phyloP scores from a whole-genome alignment of 2,329 filamentous ascomycete species.

The Arthrobotrys pseudoclavata region DNA sequence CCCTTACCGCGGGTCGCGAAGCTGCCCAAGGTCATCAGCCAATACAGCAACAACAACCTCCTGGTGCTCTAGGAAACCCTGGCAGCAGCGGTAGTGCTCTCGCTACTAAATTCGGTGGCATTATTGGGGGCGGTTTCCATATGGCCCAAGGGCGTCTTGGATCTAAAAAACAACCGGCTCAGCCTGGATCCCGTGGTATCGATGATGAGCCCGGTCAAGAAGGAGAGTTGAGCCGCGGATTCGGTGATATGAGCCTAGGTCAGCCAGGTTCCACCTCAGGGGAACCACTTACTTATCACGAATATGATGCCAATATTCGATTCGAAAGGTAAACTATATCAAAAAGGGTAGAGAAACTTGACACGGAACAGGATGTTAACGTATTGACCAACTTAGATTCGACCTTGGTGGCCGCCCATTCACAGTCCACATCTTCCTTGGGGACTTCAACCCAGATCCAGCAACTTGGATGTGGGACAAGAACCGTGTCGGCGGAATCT shows the following conservation, averaged over 20 bases:
- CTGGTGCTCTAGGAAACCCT: constrained; percentile 1
- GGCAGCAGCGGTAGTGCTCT: constrained; percentile 32
- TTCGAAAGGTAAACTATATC: constrained; percentile 64
- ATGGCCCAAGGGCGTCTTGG: constrained; percentile 48
- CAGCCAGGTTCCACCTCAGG: background rate
- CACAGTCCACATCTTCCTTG: constrained; percentile 66
- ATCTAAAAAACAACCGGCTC: constrained; percentile 28
- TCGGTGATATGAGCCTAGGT: constrained; percentile 42
- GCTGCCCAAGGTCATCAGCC: constrained; percentile 41
- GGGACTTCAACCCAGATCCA: constrained; percentile 64
- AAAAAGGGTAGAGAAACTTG: background rate
- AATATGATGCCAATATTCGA: constrained; percentile 66
- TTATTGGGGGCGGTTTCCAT: constrained; percentile 49
- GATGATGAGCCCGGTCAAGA: constrained; percentile 42
- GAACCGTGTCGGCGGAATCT: constrained; percentile 67
- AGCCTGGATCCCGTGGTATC: constrained; percentile 34
- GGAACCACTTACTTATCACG: constrained; percentile 62
- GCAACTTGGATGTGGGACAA: constrained; percentile 65
- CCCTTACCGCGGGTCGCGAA: constrained; percentile 43
- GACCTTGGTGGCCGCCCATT: constrained; percentile 64
- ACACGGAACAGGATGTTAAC: background rate
- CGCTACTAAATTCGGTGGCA: constrained; percentile 51
- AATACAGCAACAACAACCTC: constrained; percentile 1
- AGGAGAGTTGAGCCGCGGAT: constrained; percentile 50
- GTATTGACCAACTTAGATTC: constrained; percentile 26